Base-by-base conservation (phyloP, 2,329 filamentous ascomycete species). In the Beauveria varroae region DNA sequence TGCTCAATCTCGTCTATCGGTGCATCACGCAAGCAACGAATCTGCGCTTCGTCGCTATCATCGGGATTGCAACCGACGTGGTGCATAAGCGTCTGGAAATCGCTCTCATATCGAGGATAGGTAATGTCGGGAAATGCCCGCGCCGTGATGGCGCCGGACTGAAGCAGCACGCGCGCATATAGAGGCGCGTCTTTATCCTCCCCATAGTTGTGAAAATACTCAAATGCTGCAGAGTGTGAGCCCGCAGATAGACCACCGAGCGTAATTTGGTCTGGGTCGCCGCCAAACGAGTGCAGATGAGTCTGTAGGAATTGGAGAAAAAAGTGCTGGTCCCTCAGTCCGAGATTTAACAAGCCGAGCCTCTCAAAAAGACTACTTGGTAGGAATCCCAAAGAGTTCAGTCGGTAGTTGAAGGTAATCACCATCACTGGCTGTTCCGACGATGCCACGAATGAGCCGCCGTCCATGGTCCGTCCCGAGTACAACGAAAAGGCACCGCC, bases 241-340 rank as follows among this genome's bases (percentile, higher is more conserved):
- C 84, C 83, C 0, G 84, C 81, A 10, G 78, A 81, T 63, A 83
- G 79, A 0, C 84, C 83, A 61, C 77, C 78, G 20, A 85, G 76
- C 0, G 81, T 84, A 0, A 86, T 79, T 7, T 78, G 75, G 1
- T 68, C 64, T 0, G 76, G 75, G 57, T 86, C 78, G 3, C 83
- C 82, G 0, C 83, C 82, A 58, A 86, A 86, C 2, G 74, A 68
- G 2, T 69, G 65, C 57, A 86, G 82, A 62, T 86, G 70, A 9
- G 73, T 74, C 54, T 83, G 77, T 0, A 85, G 78, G 75, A 83
- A 86, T 64, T 78, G 68, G 1, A 86, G 68, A 2, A 79, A 77
- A 4, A 78, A 77, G 16, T 76, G 74, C 65, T 84, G 81, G 62
- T 85, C 82, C 3, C 80, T 71, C 0, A 85, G 68, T 0, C 82